phyloP scores from a whole-genome alignment of 306 rosid species.

The Cucurbita moschata region DNA sequence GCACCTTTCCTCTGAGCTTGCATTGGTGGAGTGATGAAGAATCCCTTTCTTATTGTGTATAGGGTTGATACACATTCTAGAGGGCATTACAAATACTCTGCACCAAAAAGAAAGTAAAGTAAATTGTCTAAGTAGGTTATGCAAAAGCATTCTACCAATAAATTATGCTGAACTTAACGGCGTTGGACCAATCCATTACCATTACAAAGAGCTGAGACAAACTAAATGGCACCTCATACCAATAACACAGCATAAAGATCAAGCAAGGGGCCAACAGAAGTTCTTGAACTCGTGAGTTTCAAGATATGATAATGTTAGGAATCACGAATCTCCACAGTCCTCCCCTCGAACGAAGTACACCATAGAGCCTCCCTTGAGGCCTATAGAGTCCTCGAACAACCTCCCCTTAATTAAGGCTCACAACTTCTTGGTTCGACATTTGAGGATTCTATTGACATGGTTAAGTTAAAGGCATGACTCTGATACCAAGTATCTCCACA shows the following conservation, averaged over 20 bases:
- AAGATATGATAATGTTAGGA: too few relatives aligned
- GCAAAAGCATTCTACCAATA: not conserved
- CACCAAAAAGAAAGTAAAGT: slow-evolving; percentile 15
- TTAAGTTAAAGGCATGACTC: too few relatives aligned
- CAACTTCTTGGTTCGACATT: too few relatives aligned
- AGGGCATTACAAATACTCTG: slow-evolving; percentile 92
- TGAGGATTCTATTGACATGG: too few relatives aligned
- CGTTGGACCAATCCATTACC: not conserved
- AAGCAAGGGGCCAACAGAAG: not conserved
- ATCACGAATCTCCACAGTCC: too few relatives aligned
- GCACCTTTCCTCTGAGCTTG: slow-evolving; percentile 62
- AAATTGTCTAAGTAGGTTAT: not conserved
- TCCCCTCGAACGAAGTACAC: too few relatives aligned
- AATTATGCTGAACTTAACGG: not conserved
- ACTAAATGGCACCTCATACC: not conserved
- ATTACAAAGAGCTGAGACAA: not conserved
- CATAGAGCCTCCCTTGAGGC: too few relatives aligned
- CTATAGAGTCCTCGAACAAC: too few relatives aligned
- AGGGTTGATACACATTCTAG: slow-evolving; percentile 90
- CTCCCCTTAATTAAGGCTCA: too few relatives aligned
- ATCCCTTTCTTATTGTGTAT: slow-evolving; percentile 81
- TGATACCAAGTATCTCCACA: too few relatives aligned
- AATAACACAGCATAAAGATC: not conserved
- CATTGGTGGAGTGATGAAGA: slow-evolving; percentile 39
- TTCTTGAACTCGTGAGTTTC: not conserved